These are phyloP conservation scores for Protostelium mycophagum DNA, from an alignment of 78 protist species.

Conservation along the genomic window DNA sequence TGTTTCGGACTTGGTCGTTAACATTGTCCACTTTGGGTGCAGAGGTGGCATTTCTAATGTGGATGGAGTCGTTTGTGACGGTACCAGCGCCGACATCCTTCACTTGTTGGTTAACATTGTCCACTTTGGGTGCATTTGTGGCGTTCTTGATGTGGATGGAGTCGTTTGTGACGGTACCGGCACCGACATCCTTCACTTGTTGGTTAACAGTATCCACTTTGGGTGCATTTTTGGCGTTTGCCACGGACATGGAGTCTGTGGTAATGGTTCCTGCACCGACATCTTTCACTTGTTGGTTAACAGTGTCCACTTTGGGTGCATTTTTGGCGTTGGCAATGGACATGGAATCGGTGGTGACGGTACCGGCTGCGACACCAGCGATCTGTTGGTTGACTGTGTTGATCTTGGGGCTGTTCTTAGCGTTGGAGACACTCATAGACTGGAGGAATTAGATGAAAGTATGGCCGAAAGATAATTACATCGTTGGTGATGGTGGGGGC, in stretches of 20 bases:
- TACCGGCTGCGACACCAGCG: slow-evolving; percentile 12
- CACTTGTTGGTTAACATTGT: slow-evolving; percentile 33
- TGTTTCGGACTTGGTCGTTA: slow-evolving; percentile 43
- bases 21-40: slow-evolving; percentile 40
- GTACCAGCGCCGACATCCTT: slow-evolving; percentile 14
- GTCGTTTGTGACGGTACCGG: slow-evolving; percentile 16
- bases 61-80: not conserved
- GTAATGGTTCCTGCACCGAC: not conserved
- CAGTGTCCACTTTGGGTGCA: slow-evolving; percentile 39
- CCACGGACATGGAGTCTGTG: not conserved
- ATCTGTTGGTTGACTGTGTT: slow-evolving; percentile 34
- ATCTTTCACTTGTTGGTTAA: slow-evolving; percentile 47
- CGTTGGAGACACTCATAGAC: not conserved
- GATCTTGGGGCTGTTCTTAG: slow-evolving; percentile 26
- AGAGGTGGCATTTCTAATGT: not conserved
- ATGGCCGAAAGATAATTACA: not conserved
- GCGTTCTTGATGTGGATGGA: slow-evolving; percentile 38
- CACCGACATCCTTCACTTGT: slow-evolving; percentile 18
- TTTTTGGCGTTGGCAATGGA: slow-evolving; percentile 4
- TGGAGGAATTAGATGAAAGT: not conserved
- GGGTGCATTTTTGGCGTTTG: slow-evolving; percentile 27
- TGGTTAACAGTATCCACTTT: slow-evolving; percentile 23
- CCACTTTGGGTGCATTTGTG: slow-evolving; percentile 31
- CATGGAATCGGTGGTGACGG: not conserved
- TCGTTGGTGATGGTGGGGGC: not conserved